Conservation (phyloP, 148 eudicot species). For the Cornus controversa region DNA sequence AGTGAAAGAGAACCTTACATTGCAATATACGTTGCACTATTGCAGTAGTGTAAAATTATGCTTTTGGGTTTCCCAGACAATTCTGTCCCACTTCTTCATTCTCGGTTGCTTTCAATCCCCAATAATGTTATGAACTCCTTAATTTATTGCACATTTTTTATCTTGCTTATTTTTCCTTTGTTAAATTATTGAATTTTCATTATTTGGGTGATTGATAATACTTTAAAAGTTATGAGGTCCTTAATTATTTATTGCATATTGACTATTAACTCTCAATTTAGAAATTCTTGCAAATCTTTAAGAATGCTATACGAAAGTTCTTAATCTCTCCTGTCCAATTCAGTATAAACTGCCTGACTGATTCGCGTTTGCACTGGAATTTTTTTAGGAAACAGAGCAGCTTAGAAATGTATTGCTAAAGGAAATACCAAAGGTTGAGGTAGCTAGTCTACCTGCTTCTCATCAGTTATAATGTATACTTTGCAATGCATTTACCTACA, state of each 20-base stretch:
- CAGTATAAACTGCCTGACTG: slow-evolving; percentile 1
- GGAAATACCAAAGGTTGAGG: slow-evolving; percentile 65
- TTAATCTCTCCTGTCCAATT: neutral
- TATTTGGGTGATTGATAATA: neutral
- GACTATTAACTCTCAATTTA: neutral
- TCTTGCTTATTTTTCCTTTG: neutral
- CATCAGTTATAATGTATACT: neutral
- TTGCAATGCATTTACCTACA: neutral
- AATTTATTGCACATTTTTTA: neutral
- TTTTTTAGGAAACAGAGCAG: slow-evolving; percentile 54
- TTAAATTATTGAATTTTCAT: neutral
- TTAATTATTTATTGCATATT: no score
- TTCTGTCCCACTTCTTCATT: neutral
- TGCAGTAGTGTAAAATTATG: neutral
- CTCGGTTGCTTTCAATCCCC: neutral
- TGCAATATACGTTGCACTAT: no score
- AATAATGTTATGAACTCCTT: neutral
- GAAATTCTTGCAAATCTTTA: neutral
- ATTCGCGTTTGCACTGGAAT: slow-evolving; percentile 4
- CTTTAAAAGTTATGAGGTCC: no score
- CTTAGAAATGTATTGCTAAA: slow-evolving; percentile 50
- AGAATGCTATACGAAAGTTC: neutral
- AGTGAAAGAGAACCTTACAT: no score
- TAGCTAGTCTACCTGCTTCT: slow-evolving; percentile 12
- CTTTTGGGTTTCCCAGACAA: neutral